phyloP scores from a whole-genome alignment of 768 basidiomycete species.

The Lyophyllum shimeji region DNA sequence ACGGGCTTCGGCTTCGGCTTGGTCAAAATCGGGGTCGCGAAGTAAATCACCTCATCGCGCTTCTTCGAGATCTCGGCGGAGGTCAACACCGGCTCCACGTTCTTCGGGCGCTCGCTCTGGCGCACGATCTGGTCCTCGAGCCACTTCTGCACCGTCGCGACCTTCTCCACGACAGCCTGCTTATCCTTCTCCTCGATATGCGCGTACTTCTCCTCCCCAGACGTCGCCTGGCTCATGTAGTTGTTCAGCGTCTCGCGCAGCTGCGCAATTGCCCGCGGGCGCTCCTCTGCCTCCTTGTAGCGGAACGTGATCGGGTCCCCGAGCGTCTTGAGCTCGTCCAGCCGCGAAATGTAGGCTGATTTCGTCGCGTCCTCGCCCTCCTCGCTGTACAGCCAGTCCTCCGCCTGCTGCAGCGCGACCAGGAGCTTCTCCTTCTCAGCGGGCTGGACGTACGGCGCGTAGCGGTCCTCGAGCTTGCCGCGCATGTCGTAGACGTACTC shows the following conservation, averaged over 20 bases:
- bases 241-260: conserved; percentile 88
- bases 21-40: conserved; percentile 86
- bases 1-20: conserved; percentile 91
- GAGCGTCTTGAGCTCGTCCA: conserved; percentile 80
- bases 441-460: conserved; percentile 69
- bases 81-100: conserved; percentile 81
- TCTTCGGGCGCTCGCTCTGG: conserved; percentile 89
- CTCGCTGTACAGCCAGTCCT: conserved; percentile 97
- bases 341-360: conserved; percentile 85
- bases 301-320: conserved; percentile 88
- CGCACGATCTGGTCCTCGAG: conserved; percentile 87
- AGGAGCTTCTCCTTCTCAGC: conserved; percentile 80
- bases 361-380: conserved; percentile 96
- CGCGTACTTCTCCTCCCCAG: conserved; percentile 78
- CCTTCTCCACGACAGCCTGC: conserved; percentile 83
- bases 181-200: conserved; percentile 93
- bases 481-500: conserved; percentile 98
- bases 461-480: conserved; percentile 87
- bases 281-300: conserved; percentile 80
- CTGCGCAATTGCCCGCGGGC: conserved; percentile 66
- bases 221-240: conserved; percentile 83
- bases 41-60: conserved; percentile 90
- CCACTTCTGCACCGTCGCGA: conserved; percentile 91
- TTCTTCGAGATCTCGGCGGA: conserved; percentile 85
- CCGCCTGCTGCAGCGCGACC: conserved; percentile 68